A percentile compares a stretch with the other conserved stretches of the same genome.
phyloP scores from a whole-genome alignment of 176 grass and related monocot species.

The Chloris gayana region DNA sequence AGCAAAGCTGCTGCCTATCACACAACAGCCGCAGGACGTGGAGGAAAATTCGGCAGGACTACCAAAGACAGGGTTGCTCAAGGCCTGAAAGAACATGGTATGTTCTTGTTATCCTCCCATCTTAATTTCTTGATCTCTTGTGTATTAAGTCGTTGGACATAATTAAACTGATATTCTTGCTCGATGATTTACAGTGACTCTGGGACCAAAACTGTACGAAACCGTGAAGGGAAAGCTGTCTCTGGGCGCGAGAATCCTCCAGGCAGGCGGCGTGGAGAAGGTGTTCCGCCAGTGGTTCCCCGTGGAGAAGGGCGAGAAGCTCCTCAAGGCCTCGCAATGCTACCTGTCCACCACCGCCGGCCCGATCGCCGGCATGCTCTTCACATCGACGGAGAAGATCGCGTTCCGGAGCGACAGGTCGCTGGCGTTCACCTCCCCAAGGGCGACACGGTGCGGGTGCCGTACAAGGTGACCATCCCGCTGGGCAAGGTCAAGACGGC shows the following conservation, averaged over 20 bases:
- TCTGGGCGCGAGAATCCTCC: conserved; percentile 67
- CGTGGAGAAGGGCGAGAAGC: conserved; percentile 53
- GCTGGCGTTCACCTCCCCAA: conserved; percentile 47
- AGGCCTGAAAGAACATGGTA: conserved; percentile 86
- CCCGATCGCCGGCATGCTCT: conserved; percentile 77
- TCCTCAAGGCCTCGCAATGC: conserved; percentile 78
- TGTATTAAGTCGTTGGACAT: background rate
- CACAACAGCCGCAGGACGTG: conserved; percentile 1
- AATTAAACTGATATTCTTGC: background rate
- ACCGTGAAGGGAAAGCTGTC: conserved; percentile 84
- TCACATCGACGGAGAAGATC: conserved; percentile 62
- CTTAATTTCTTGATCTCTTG: background rate
- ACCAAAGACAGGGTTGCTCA: conserved; percentile 52
- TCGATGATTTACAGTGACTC: conserved; percentile 45
- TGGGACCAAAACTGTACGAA: conserved; percentile 73
- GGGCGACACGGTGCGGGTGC: conserved; percentile 49
- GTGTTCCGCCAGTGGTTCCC: conserved; percentile 71
- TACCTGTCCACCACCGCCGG: conserved; percentile 78
- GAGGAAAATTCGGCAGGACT: conserved; percentile 43
- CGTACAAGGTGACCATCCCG: conserved; percentile 83
- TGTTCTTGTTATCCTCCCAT: background rate
- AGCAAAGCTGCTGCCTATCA: conserved; percentile 15
- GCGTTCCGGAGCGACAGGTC: conserved; percentile 73
- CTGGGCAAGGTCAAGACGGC: conserved; percentile 58
- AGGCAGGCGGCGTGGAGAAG: conserved; percentile 79